Evolutionary conservation across 768 basidiomycete genomes (phyloP), one percentile per base, ranked within the genome.

Genomic region (Xerocomellus amylosporus): DNA sequence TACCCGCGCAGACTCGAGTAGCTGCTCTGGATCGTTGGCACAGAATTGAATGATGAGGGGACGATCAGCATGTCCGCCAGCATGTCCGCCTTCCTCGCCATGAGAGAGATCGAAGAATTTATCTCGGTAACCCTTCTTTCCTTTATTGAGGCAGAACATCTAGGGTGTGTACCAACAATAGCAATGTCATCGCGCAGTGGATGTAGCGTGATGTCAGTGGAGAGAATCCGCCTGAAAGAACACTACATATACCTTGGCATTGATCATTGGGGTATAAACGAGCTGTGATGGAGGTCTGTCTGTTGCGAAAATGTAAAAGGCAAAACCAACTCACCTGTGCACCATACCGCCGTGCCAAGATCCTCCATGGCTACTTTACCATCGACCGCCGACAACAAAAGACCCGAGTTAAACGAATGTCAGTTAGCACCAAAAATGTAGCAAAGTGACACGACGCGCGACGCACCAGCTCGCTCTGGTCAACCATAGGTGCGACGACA

Each of bases 221-320:
- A 33, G 26, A 46, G 33, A 5, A n/a, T 17, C 30, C 22, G 20
- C 31, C 34, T 31, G 34, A 49, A 46, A 38, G 22, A 46, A 20
- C 14, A 22, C 5, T 13, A 34, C 41, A 54, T 64, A 26, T 45
- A 88, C 87, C 75, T 90, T 93, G 55, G 94, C 92, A 58, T 96
- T 92, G 64, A 99, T 97, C 97, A 99, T 99, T 17, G 97, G 97
- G 0, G 95, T 94, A 67, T 97, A 98, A n/a, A 84, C 80, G 20
- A 98, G 79, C 84, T 94, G 64, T 42, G 17, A 33, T 12, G 9
- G 3, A 33, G 4, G 19, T 54, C n/a, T 13, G n/a, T 24, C 33
- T 20, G 13, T 17, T 12, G 4, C 19, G 13, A 24, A 33, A 9
- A 20, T 20, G 15, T 14, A 20, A 9, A 10, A 3, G 22, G 3